These are phyloP conservation scores for Dendrobium nobile DNA, from an alignment of 106 monocot species.

Conservation along the genomic window DNA sequence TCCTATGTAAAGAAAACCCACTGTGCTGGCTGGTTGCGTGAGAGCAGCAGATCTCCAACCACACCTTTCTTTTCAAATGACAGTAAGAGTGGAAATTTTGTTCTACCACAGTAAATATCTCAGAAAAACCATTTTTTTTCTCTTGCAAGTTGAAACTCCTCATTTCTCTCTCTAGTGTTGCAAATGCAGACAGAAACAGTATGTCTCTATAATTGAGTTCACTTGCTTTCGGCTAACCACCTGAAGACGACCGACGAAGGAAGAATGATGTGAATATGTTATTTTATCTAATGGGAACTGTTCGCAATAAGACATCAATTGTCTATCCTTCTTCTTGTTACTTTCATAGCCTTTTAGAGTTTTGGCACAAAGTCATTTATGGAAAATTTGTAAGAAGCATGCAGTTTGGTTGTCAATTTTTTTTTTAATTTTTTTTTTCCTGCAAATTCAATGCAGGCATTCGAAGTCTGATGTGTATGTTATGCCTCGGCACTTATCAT, in stretches of 20 bases:
- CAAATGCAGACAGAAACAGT: neutral
- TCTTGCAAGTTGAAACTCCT: neutral
- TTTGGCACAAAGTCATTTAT: neutral
- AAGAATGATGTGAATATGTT: neutral
- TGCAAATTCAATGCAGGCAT: no score
- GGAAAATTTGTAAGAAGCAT: neutral
- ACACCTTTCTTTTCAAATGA: conserved; percentile 1
- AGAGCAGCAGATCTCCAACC: neutral
- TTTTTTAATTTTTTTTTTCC: no score
- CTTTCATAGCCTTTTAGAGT: neutral
- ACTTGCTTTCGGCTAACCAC: conserved; percentile 3
- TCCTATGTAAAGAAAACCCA: neutral
- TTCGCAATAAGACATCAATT: neutral
- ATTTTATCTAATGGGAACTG: neutral
- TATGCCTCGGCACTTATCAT: no score
- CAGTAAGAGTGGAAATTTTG: neutral
- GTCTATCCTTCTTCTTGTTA: neutral
- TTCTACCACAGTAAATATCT: neutral
- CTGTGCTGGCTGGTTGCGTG: neutral
- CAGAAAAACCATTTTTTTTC: neutral
- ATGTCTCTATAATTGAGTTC: neutral
- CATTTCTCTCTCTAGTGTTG: neutral
- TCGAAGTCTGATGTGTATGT: no score
- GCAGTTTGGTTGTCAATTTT: neutral
- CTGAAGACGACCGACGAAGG: neutral